Conservation (phyloP, 306 rosid species). For the Ormosia emarginata region DNA sequence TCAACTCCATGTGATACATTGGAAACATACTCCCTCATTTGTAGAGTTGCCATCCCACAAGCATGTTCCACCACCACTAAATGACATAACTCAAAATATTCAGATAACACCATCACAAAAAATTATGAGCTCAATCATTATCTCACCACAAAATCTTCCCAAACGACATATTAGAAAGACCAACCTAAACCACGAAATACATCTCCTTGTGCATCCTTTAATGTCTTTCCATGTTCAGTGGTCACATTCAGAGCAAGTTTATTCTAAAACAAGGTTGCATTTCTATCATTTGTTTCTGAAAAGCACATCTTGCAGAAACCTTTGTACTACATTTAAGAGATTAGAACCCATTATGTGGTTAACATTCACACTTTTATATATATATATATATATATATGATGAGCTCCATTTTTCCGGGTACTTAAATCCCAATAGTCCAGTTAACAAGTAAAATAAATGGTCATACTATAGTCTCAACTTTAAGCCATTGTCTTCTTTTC, state of each 20-base stretch:
- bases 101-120: constrained; percentile 7
- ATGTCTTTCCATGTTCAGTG: constrained; percentile 91
- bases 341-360: too few species aligned
- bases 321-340: too few species aligned
- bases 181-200: too few species aligned
- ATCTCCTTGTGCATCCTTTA: constrained; percentile 98
- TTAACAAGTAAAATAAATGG: too few species aligned
- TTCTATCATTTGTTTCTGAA: too few species aligned
- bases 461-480: too few species aligned
- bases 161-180: constrained; percentile 7
- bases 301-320: too few species aligned
- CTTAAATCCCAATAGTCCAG: too few species aligned
- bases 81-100: constrained; percentile 24
- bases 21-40: constrained; percentile 89
- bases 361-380: constrained; percentile 19
- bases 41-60: constrained; percentile 89
- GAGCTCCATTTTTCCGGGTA: too few species aligned
- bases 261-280: too few species aligned
- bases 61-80: constrained; percentile 98
- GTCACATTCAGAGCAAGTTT: constrained; percentile 84
- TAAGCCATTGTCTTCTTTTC: too few species aligned
- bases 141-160: neutral
- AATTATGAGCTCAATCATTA: neutral
- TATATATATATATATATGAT: too few species aligned
- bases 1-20: constrained; percentile 89